Base-by-base conservation (phyloP, 2,329 filamentous ascomycete genomes). In the Colletotrichum salicis region DNA sequence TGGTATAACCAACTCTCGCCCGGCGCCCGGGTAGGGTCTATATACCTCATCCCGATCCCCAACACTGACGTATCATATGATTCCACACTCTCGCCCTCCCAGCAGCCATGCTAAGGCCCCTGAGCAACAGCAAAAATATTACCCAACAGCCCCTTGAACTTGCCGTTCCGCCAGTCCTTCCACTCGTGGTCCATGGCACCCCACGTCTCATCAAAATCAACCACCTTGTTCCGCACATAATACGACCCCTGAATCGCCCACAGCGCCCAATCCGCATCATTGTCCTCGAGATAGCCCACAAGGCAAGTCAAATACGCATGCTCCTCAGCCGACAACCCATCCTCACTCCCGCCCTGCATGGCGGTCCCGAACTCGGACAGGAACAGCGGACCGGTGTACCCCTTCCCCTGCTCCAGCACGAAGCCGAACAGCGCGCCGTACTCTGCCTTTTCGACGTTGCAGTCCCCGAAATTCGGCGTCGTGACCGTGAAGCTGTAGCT, bases 201-300 rank as follows among this genome's bases (percentile, higher is more conserved):
- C 82, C 83, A 90, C 0, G 80, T 80, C 81, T 90, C 88, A 35
- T 90, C 86, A 54, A 81, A 81, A 73, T 89, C 86, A 19, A 87
- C 78, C 10, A 75, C 78, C 33, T 85, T 84, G 67, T 86, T 81
- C n/a, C 88, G 82, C 12, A 89, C 82, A 73, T 90, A 90, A 74
- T 90, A 91, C 70, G 86, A 87, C 13, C 89, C 89, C 78, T 88
- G 85, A 55, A 91, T 75, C 4, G 86, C 86, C 89, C 89, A 91
- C 13, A 89, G 80, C 1, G 86, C 85, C 88, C 89, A 91, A 72
- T 90, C 89, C 41, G 85, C 85, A 75, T 90, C 87, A 77, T 90
- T 90, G 54, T 79, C 77, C 60, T 84, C 79, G 81, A 90, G 84
- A 68, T 89, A 89, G 12, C 82, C 83, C 5, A 84, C 80, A 45